These are phyloP conservation scores for Pichia sp. DNA, from an alignment of 1,139 yeast genomes.

Conservation along the genomic window DNA sequence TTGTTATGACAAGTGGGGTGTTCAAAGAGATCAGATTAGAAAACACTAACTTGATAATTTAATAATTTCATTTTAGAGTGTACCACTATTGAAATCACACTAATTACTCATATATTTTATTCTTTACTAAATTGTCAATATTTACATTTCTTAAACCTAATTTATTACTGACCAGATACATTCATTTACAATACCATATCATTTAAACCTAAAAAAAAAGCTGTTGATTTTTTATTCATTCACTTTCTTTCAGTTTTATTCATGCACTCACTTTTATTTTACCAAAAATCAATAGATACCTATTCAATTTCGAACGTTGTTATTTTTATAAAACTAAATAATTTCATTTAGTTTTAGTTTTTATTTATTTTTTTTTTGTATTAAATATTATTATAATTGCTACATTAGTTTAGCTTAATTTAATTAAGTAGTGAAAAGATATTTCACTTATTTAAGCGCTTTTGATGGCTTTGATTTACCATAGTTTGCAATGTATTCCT, in stretches of 20 bases:
- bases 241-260: too few species aligned
- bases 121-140: neutral
- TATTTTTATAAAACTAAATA: too few species aligned
- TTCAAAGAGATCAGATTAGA: conserved; percentile 5
- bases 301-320: too few species aligned
- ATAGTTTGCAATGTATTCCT: conserved; percentile 48
- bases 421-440: too few species aligned
- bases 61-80: too few species aligned
- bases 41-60: too few species aligned
- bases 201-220: too few species aligned
- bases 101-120: too few species aligned
- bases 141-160: neutral
- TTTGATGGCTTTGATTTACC: conserved; percentile 22
- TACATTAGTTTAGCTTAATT: neutral
- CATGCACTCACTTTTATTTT: too few species aligned
- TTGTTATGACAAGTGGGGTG: conserved; percentile 72
- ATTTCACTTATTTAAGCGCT: conserved; percentile 7
- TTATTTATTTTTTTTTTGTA: neutral
- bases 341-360: neutral
- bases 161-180: neutral
- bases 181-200: too few species aligned
- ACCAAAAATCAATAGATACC: too few species aligned
- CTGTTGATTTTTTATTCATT: neutral
- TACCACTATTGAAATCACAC: too few species aligned
- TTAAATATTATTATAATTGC: neutral